phyloP scores from a whole-genome alignment of 2,329 filamentous ascomycete genomes.

The Eurotiales sp. region DNA sequence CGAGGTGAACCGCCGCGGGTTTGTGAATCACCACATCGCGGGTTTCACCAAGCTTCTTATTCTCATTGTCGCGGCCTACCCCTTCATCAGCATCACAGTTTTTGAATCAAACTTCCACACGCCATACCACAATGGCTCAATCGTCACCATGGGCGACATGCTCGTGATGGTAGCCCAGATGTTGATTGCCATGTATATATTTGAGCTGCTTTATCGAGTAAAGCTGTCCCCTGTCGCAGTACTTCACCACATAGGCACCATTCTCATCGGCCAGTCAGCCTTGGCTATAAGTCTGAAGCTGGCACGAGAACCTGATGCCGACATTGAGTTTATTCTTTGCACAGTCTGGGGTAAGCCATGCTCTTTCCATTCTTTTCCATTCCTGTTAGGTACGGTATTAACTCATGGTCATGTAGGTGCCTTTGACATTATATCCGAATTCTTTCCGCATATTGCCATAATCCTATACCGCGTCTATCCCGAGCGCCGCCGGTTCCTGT shows the following conservation, averaged over 20 bases:
- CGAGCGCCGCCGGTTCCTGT: conserved; percentile 36
- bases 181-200: conserved; percentile 46
- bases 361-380: neutral
- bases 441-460: conserved; percentile 46
- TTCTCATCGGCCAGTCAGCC: conserved; percentile 41
- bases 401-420: conserved; percentile 29
- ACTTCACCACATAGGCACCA: conserved; percentile 40
- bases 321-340: conserved; percentile 36
- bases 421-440: conserved; percentile 46
- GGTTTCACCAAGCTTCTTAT: conserved; percentile 41
- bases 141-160: conserved; percentile 40
- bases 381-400: neutral
- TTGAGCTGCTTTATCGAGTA: conserved; percentile 43
- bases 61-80: conserved; percentile 38
- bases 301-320: conserved; percentile 27
- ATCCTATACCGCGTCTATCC: conserved; percentile 44
- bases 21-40: conserved; percentile 48
- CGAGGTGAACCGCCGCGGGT: conserved; percentile 36
- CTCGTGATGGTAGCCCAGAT: conserved; percentile 39
- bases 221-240: conserved; percentile 41
- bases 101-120: conserved; percentile 29
- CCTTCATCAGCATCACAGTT: conserved; percentile 39
- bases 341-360: conserved; percentile 36
- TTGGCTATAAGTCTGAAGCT: conserved; percentile 36
- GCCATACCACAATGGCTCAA: conserved; percentile 25